Conservation (phyloP, 306 rosid species). For the Urtica urens region DNA sequence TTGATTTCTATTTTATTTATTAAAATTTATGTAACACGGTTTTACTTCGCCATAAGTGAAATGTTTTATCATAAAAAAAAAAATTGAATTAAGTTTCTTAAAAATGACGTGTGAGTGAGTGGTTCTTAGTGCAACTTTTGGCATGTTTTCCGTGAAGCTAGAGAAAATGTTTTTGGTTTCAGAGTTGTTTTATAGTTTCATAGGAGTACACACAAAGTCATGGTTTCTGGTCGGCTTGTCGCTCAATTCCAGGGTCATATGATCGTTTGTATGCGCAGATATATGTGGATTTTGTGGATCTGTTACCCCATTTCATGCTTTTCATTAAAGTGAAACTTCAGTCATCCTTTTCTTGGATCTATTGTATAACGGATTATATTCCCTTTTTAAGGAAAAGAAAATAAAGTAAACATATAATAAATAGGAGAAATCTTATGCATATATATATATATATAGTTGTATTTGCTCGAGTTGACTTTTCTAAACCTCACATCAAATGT, state of each 20-base stretch:
- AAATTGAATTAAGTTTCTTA: no score
- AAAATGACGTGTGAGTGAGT: no score
- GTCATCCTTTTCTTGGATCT: not conserved
- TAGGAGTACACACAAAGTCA: not conserved
- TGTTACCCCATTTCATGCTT: not conserved
- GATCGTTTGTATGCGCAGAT: no score
- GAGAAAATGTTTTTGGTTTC: not conserved
- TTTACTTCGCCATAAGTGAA: no score
- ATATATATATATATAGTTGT: not conserved
- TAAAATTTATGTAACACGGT: no score
- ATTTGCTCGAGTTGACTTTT: not conserved
- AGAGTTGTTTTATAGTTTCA: not conserved
- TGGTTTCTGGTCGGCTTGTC: not conserved
- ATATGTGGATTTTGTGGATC: not conserved
- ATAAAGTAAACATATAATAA: not conserved
- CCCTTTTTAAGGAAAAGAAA: not conserved
- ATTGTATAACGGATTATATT: not conserved
- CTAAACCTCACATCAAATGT: not conserved
- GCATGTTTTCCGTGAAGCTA: no score
- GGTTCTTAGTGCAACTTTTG: no score
- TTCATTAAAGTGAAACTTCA: not conserved
- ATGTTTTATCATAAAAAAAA: no score
- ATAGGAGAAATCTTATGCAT: not conserved
- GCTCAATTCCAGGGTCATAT: not conserved
- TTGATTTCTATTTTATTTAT: no score